Evolutionary conservation across 805 yeast species (phyloP).

Genomic region (Candida loeiensis): DNA sequence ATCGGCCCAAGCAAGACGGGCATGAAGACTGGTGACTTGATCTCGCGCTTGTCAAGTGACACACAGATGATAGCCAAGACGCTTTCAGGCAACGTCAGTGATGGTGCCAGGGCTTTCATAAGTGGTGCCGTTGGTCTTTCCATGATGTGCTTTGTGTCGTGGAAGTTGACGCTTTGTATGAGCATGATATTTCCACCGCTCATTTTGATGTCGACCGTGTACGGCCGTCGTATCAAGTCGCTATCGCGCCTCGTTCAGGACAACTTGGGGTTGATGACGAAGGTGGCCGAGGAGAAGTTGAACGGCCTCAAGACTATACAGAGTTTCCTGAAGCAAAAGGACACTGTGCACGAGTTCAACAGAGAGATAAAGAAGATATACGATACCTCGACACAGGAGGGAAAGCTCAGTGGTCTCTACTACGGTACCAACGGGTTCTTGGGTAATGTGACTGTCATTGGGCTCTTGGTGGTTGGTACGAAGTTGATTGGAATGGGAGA

Average conservation of each 20-base stretch:
- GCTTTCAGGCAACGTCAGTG: conserved; percentile 83
- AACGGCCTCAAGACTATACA: conserved; percentile 85
- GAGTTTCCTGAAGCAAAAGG: conserved; percentile 79
- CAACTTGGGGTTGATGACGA: conserved; percentile 80
- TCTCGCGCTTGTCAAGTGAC: conserved; percentile 83
- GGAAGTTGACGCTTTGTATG: conserved; percentile 81
- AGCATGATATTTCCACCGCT: conserved; percentile 79
- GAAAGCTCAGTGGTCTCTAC: conserved; percentile 69
- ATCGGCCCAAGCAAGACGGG: conserved; percentile 51
- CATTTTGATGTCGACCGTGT: conserved; percentile 71
- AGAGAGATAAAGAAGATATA: conserved; percentile 63
- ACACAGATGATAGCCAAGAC: conserved; percentile 84
- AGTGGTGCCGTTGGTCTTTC: conserved; percentile 83
- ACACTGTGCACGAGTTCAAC: conserved; percentile 74
- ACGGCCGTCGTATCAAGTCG: conserved; percentile 74
- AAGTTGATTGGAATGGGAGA: conserved; percentile 74
- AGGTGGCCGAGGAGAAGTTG: conserved; percentile 88
- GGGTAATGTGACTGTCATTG: conserved; percentile 78
- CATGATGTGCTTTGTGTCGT: conserved; percentile 87
- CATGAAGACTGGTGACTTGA: conserved; percentile 82
- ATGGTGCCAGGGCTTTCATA: conserved; percentile 81
- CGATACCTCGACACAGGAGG: conserved; percentile 74
- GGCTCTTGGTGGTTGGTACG: conserved; percentile 76
- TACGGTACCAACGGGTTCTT: conserved; percentile 77
- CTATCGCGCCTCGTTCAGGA: conserved; percentile 77